Evolutionary conservation across 2,329 filamentous ascomycete genomes (phyloP).

Genomic region (Endoconidiophora polonica): DNA sequence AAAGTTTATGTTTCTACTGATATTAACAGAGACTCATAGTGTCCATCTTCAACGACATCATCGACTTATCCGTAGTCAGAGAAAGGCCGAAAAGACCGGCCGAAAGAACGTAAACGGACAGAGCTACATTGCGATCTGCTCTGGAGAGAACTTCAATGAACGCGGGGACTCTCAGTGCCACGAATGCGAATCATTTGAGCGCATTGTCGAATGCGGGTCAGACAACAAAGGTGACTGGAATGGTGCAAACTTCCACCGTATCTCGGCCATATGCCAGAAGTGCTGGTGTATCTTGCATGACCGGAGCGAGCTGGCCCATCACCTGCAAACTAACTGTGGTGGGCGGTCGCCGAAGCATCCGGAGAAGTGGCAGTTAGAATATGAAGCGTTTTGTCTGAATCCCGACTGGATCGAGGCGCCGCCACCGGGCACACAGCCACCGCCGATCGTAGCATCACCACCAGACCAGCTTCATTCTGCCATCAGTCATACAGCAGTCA

Average conservation of each 20-base stretch:
- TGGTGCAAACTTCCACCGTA: conserved; percentile 3
- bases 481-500: not conserved
- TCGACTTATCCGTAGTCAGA: conserved; percentile 11
- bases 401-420: conserved; percentile 10
- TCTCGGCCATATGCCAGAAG: conserved; percentile 12
- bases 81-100: conserved; percentile 10
- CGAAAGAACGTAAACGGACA: conserved; percentile 12
- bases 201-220: conserved; percentile 1
- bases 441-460: conserved; percentile 1
- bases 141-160: conserved; percentile 11
- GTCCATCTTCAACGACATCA: conserved; percentile 12
- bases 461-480: not conserved
- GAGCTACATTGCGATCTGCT: conserved; percentile 12
- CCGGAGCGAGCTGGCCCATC: conserved; percentile 6
- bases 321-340: conserved; percentile 7
- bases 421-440: not conserved
- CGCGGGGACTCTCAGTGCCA: conserved; percentile 12
- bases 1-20: not conserved
- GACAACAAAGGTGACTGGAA: conserved; percentile 1
- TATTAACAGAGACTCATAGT: conserved; percentile 2
- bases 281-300: conserved; percentile 10
- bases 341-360: conserved; percentile 10
- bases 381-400: conserved; percentile 8
- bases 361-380: conserved; percentile 12
- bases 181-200: conserved; percentile 10